These are phyloP conservation scores for Alternaria triticimaculans DNA, from an alignment of 2,329 filamentous ascomycete species.

Conservation along the genomic window DNA sequence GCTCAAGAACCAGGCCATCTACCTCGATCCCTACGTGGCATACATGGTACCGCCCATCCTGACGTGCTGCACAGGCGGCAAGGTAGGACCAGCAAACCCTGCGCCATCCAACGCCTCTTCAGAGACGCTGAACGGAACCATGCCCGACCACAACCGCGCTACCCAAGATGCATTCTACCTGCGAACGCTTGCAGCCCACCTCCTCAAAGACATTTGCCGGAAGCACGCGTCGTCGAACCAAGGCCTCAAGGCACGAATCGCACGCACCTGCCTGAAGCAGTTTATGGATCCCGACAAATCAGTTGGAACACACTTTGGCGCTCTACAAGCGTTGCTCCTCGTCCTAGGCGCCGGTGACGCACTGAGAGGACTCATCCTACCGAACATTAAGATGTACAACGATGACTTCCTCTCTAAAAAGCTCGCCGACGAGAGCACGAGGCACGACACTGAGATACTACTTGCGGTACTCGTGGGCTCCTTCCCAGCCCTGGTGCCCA, in stretches of 20 bases:
- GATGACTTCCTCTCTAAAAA: constrained; percentile 66
- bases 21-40: constrained; percentile 72
- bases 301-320: constrained; percentile 85
- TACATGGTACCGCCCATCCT: constrained; percentile 84
- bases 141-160: constrained; percentile 23
- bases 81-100: constrained; percentile 68
- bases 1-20: constrained; percentile 81
- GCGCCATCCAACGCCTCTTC: constrained; percentile 60
- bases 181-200: constrained; percentile 80
- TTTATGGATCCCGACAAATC: constrained; percentile 88
- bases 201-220: constrained; percentile 78
- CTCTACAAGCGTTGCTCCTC: constrained; percentile 78
- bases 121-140: constrained; percentile 49
- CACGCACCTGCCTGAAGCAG: constrained; percentile 89
- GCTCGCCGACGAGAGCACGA: constrained; percentile 58
- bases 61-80: constrained; percentile 86
- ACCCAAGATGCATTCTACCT: constrained; percentile 73
- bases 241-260: constrained; percentile 84
- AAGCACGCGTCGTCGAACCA: constrained; percentile 84
- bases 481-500: constrained; percentile 56
- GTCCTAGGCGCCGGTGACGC: constrained; percentile 75
- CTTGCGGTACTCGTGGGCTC: constrained; percentile 63
- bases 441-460: constrained; percentile 67
- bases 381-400: constrained; percentile 68
- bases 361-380: constrained; percentile 66